Conservation (phyloP, 2,329 filamentous ascomycete species). For the Plectosphaerella sp. region DNA sequence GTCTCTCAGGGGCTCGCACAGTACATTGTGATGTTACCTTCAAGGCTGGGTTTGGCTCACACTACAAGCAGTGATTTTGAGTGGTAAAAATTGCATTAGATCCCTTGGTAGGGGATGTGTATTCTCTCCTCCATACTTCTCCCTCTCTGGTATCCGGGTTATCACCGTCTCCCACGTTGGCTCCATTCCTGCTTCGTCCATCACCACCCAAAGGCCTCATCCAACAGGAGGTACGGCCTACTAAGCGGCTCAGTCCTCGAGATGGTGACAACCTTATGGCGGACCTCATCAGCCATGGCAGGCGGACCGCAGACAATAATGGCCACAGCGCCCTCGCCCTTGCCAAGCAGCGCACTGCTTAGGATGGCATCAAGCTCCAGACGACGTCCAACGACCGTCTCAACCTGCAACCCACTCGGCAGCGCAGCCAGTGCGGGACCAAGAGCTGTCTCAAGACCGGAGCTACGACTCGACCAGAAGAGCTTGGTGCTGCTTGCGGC, state of each 20-base stretch:
- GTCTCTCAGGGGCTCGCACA: too few species aligned
- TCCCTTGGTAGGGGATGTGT: too few species aligned
- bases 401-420: constrained; percentile 12
- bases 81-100: too few species aligned
- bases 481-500: constrained; percentile 10
- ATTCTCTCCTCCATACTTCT: too few species aligned
- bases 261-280: constrained; percentile 16
- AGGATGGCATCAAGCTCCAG: constrained; percentile 17
- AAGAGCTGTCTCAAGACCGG: constrained; percentile 12
- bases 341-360: constrained; percentile 11
- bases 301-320: constrained; percentile 23
- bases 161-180: too few species aligned
- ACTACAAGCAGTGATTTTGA: too few species aligned
- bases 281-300: constrained; percentile 22
- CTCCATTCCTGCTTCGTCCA: neutral
- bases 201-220: constrained; percentile 22
- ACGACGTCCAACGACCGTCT: constrained; percentile 15
- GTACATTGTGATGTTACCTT: too few species aligned
- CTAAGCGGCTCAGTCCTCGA: constrained; percentile 7
- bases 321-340: constrained; percentile 14
- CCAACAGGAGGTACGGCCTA: constrained; percentile 17
- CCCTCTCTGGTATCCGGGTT: too few species aligned
- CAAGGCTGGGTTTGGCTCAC: too few species aligned
- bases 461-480: constrained; percentile 19
- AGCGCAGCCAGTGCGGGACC: constrained; percentile 10